Evolutionary conservation across 2,329 filamentous ascomycete genomes (phyloP), one percentile per base, ranked within the genome.

Genomic region (Epichloe sibirici): DNA sequence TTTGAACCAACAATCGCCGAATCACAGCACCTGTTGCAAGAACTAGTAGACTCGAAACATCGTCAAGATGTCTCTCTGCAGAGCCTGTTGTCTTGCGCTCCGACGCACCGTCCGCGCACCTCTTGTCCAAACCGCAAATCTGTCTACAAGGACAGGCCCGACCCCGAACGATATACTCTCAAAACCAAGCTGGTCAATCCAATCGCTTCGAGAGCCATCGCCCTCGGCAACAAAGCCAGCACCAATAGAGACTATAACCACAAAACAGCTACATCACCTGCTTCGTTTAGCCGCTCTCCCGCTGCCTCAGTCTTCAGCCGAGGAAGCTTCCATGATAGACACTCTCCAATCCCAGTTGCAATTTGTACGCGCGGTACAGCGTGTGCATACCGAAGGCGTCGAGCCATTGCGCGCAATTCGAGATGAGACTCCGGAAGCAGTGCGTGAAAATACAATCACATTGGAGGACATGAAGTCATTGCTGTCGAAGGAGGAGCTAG

Each of bases 281-380:
- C 83, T 96, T 38, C 86, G 88, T 17, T 83, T 97, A 40, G 95
- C 90, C 4, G 90, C 91, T 13, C 83, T 98, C 0, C 90, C 91
- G 0, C 76, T 77, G 1, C 90, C 91, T 0, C 69, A 74, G 17
- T 74, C 74, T 2, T 58, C 71, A 2, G 74, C 74, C 49, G 83
- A 90, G 60, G 85, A 95, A 65, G 62, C 72, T 0, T 69, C 74
- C 28, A 88, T 95, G 80, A 76, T 95, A 3, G 65, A 77, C 23
- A 90, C 85, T 1, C 76, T 98, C 2, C 77, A 83, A 50, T 82
- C 86, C 35, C 93, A 98, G 65, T 78, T 98, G 0, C 85, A 86
- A 62, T 98, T 98, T 63, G 90, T 97, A n/a, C 83, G 81, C 56
- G 81, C 89, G 56, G 83, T 97, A 21, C 90, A 95, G 63, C 73